Percentiles rank a stretch among this genome's conserved stretches.
phyloP scores from a whole-genome alignment of 1,284 basidiomycete genomes.

The Pseudozyma thailandica region DNA sequence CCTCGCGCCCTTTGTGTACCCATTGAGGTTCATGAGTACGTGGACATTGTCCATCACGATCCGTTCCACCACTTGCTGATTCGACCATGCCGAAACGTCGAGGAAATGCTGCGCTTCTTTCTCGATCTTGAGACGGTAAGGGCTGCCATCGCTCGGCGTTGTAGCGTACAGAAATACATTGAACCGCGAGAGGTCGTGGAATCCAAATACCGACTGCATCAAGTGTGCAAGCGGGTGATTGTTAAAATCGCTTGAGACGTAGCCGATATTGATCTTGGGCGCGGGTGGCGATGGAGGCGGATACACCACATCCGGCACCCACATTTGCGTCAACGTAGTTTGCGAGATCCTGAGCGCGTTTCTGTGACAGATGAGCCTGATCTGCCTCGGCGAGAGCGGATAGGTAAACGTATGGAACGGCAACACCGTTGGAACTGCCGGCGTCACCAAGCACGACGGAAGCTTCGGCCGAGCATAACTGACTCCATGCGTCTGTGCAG shows the following conservation, averaged over 20 bases:
- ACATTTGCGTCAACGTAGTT: constrained; percentile 71
- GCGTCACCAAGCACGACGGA: constrained; percentile 70
- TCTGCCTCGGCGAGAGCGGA: constrained; percentile 72
- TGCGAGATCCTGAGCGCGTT: constrained; percentile 74
- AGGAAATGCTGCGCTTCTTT: constrained; percentile 71
- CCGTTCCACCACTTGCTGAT: constrained; percentile 70
- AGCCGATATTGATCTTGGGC: constrained; percentile 73
- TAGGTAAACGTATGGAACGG: constrained; percentile 76
- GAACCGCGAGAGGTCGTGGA: constrained; percentile 72
- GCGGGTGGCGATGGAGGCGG: constrained; percentile 73
- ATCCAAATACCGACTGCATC: constrained; percentile 75
- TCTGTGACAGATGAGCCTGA: constrained; percentile 74
- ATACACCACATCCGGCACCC: constrained; percentile 72
- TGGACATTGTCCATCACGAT: constrained; percentile 73
- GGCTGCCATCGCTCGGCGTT: constrained; percentile 72
- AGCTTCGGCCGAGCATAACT: constrained; percentile 68
- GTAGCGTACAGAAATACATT: constrained; percentile 74
- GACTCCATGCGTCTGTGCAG: constrained; percentile 14
- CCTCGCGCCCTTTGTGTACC: constrained; percentile 76
- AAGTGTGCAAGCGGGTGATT: constrained; percentile 76
- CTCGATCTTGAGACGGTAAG: constrained; percentile 73
- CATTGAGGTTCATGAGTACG: constrained; percentile 74
- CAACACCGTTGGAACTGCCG: constrained; percentile 72
- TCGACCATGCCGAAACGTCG: constrained; percentile 72
- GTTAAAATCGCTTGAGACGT: constrained; percentile 75